Percentiles rank a stretch among this genome's conserved stretches.
Conservation (phyloP, 306 rosid species). For the Glycine tomentella region DNA sequence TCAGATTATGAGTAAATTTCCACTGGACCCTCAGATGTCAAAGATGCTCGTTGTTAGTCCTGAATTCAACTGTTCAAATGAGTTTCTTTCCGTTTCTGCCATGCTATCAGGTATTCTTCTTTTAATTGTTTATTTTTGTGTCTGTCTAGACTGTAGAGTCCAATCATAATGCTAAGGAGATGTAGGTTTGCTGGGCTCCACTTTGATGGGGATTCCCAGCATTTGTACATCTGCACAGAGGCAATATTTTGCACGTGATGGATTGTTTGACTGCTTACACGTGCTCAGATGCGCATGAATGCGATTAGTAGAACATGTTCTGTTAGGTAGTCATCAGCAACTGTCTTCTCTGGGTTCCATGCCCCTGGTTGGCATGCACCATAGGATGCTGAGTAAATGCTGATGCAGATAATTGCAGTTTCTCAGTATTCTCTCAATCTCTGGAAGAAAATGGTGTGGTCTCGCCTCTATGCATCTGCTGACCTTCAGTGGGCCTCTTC, state of each 20-base stretch:
- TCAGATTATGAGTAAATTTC: no score
- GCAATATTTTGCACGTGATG: constrained; percentile 51
- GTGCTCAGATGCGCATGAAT: constrained; percentile 54
- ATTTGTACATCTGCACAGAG: constrained; percentile 48
- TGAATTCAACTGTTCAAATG: constrained; percentile 90
- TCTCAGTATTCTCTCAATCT: constrained; percentile 99
- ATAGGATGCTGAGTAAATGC: constrained; percentile 85
- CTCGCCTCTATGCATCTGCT: constrained; percentile 99
- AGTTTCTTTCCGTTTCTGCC: constrained; percentile 87
- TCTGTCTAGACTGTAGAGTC: constrained; percentile 49
- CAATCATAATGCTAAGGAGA: constrained; percentile 36
- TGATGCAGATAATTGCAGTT: constrained; percentile 99
- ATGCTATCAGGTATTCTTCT: constrained; percentile 88
- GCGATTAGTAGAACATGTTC: constrained; percentile 67
- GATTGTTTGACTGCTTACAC: constrained; percentile 53
- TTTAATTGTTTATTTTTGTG: constrained; percentile 28
- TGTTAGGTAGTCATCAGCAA: constrained; percentile 94
- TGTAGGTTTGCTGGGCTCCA: constrained; percentile 52
- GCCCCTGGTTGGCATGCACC: constrained; percentile 98
- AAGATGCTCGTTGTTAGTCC: no score
- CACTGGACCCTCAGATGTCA: no score
- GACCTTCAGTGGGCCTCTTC: constrained; percentile 98
- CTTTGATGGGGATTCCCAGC: constrained; percentile 50
- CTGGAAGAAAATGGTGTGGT: constrained; percentile 97
- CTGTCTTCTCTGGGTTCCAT: constrained; percentile 92